phyloP scores from a whole-genome alignment of 805 yeast species.

The Wickerhamomyces silvicola region DNA sequence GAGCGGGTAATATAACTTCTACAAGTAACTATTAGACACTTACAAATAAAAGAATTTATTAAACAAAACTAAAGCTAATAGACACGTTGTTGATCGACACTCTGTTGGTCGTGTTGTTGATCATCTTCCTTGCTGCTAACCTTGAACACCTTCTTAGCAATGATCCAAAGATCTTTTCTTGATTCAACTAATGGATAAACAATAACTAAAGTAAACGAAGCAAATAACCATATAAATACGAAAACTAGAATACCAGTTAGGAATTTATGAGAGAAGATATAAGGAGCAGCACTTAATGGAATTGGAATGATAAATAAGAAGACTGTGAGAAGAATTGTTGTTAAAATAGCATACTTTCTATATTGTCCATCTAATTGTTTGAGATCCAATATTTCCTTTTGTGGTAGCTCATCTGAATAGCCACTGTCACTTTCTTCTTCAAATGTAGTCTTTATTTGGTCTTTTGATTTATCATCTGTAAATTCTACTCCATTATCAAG shows the following conservation, averaged over 20 bases:
- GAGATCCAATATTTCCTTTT: conserved; percentile 21
- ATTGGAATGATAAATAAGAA: conserved; percentile 29
- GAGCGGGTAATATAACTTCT: too few relatives aligned
- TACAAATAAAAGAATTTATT: too few relatives aligned
- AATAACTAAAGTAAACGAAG: conserved; percentile 26
- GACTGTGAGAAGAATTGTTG: conserved; percentile 18
- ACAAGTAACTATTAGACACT: too few relatives aligned
- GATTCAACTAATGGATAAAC: conserved; percentile 27
- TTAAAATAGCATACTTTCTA: conserved; percentile 23
- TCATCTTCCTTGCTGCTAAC: too few relatives aligned
- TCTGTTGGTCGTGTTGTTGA: too few relatives aligned
- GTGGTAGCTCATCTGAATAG: conserved; percentile 18
- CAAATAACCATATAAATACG: conserved; percentile 30
- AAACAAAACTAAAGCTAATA: too few relatives aligned
- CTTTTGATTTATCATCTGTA: not conserved
- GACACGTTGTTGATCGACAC: too few relatives aligned
- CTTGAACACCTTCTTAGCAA: too few relatives aligned
- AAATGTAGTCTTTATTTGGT: not conserved
- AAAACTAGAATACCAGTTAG: conserved; percentile 26
- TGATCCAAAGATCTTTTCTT: too few relatives aligned
- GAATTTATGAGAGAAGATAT: conserved; percentile 27
- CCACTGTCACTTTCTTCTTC: conserved; percentile 5
- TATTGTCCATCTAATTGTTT: conserved; percentile 24
- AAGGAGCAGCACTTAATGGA: conserved; percentile 29
- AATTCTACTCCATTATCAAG: conserved; percentile 1